A percentile compares a stretch with the other conserved stretches of the same genome.
phyloP scores from a whole-genome alignment of 2,329 filamentous ascomycete species.

The Gliomastix tumulicola region DNA sequence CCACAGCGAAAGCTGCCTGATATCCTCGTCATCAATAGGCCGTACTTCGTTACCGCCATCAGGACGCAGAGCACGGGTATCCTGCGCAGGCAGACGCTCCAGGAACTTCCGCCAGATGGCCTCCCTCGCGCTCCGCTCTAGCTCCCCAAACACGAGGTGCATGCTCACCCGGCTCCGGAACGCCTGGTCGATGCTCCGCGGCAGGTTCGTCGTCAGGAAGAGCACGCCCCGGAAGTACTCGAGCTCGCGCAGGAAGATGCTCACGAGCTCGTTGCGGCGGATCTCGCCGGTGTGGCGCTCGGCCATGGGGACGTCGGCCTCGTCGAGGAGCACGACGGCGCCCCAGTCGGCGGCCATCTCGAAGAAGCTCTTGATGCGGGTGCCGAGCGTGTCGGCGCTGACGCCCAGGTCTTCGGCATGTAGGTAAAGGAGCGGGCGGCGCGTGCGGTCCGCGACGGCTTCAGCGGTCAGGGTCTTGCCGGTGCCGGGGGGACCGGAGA shows the following conservation, averaged over 20 bases:
- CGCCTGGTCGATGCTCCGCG: conserved; percentile 32
- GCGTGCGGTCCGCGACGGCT: conserved; percentile 31
- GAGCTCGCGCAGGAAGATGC: conserved; percentile 37
- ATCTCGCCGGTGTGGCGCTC: conserved; percentile 36
- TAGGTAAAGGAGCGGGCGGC: conserved; percentile 36
- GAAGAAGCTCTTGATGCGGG: conserved; percentile 38
- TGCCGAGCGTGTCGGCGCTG: conserved; percentile 32
- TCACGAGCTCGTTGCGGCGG: conserved; percentile 39
- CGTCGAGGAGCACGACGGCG: conserved; percentile 17
- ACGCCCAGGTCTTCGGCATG: conserved; percentile 41
- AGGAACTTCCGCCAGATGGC: conserved; percentile 40
- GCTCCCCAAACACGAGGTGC: conserved; percentile 34
- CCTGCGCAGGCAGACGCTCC: conserved; percentile 19
- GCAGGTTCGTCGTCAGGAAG: conserved; percentile 36
- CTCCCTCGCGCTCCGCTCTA: conserved; percentile 27
- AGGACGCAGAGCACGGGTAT: not conserved
- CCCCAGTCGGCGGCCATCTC: conserved; percentile 28
- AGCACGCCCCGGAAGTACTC: conserved; percentile 37
- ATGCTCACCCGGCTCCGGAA: conserved; percentile 39
- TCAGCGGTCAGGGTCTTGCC: conserved; percentile 40
- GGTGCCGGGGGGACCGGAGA: conserved; percentile 37
- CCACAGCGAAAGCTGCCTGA: conserved; percentile 30
- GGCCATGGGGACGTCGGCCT: conserved; percentile 33
- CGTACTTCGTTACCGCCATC: conserved; percentile 6
- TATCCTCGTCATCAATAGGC: conserved; percentile 22